A percentile compares a stretch with the other conserved stretches of the same genome.
Evolutionary conservation across 1,284 basidiomycete genomes (phyloP).

Genomic region (Fomitopsis schrenkii): DNA sequence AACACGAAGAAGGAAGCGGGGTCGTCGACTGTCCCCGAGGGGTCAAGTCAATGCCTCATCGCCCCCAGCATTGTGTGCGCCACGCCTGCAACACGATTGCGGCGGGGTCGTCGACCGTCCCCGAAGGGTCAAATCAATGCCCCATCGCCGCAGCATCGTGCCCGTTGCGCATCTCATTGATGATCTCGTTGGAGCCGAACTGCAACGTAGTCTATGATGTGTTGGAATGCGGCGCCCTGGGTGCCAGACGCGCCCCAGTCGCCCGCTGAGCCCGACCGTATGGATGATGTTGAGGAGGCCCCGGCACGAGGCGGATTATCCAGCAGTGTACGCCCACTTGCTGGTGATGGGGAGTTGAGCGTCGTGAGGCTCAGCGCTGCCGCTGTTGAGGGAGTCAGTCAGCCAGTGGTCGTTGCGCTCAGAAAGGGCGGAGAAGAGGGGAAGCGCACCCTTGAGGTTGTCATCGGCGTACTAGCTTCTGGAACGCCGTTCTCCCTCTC

Average conservation of each 20-base stretch:
- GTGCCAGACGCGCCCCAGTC: constrained; percentile 34
- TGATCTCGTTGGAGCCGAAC: constrained; percentile 30
- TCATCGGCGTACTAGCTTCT: constrained; percentile 60
- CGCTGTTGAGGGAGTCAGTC: constrained; percentile 35
- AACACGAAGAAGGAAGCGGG: too few species aligned
- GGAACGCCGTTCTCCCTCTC: constrained; percentile 50
- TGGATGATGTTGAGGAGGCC: constrained; percentile 77
- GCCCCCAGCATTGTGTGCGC: too few species aligned
- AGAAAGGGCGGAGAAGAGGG: not conserved
- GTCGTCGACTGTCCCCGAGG: too few species aligned
- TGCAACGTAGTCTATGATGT: constrained; percentile 75
- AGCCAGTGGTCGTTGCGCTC: not conserved
- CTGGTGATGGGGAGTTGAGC: constrained; percentile 72
- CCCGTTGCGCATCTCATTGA: too few species aligned
- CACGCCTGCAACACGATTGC: too few species aligned
- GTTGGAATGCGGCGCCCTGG: constrained; percentile 57
- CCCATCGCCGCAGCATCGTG: too few species aligned
- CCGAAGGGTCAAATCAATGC: too few species aligned
- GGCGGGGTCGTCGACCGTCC: too few species aligned
- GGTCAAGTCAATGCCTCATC: too few species aligned
- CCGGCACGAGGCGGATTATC: constrained; percentile 72
- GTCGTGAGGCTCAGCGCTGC: constrained; percentile 80
- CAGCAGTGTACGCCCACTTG: constrained; percentile 72
- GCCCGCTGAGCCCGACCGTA: constrained; percentile 65
- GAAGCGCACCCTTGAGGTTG: constrained; percentile 65